Base-by-base conservation (phyloP, 371 early-diverging fungal genomes). In the Mucor saturninus region DNA sequence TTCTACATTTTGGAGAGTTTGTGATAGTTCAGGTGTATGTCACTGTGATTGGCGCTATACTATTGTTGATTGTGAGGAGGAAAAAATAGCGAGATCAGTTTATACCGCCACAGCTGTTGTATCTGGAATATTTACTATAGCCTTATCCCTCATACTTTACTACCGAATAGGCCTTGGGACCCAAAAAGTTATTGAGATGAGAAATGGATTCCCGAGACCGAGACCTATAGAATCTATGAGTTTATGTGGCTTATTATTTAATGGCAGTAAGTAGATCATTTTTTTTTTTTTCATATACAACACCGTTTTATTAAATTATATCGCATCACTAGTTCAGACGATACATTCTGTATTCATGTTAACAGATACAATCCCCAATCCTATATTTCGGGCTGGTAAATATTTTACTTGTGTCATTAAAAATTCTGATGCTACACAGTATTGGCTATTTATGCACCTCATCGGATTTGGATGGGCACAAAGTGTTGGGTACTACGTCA, bases 1-100 rank as follows among this genome's bases (percentile, higher is more conserved):
- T 26, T 51, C 59, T 28, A 59, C 59, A 15, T 64, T 58, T 53
- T 64, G 64, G 64, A 57, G 58, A 64, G 38, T 58, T 11, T 64
- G 64, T 9, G 52, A 62, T 29, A 26, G 53, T 28, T 4, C 38
- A 5, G 58, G 58, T 13, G 39, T 32, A 21, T 64, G 64, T 45
- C 64, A 64, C 21, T 64, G 65, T 28, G 65, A 64, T 48, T 64
- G 37, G 26, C 45, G 65, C 45, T 59, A 54, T 30, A 46, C 59
- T 6, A 64, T 64, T 10, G 37, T 45, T 15, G 65, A 46, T 14
- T 64, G 65, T 15, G 43, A 59, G 5, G 65, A 64, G 45, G 43
- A 51, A 30, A 39, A 45, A 30, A 21, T 46, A 21, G 53, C 54
- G 28, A 52, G 4, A 14, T 13, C 28, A 37, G 29, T 64, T 15